Conservation (phyloP, 2,329 filamentous ascomycete genomes). For the Pyricularia sp. region DNA sequence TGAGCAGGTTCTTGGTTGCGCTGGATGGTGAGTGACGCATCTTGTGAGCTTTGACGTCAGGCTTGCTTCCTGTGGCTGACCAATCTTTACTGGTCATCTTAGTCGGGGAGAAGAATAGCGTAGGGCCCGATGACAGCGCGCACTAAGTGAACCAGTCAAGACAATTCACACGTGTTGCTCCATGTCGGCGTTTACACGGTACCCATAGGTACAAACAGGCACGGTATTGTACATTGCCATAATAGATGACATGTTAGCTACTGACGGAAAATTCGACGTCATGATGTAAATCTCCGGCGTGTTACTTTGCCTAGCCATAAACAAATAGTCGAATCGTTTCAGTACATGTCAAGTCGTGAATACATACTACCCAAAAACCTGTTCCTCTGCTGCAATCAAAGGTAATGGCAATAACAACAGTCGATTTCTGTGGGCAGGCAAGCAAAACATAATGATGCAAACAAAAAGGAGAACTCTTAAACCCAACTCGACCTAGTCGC, state of each 20-base stretch:
- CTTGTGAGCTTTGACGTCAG: background rate
- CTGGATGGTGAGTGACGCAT: conserved; percentile 48
- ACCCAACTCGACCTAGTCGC: background rate
- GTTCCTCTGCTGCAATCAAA: background rate
- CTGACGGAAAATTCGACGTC: background rate
- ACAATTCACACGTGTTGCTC: background rate
- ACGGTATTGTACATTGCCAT: background rate
- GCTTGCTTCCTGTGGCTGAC: background rate
- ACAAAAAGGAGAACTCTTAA: background rate
- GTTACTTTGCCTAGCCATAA: background rate
- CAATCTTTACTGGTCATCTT: conserved; percentile 12
- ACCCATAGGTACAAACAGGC: background rate
- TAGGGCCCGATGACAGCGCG: conserved; percentile 28
- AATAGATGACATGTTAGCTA: background rate
- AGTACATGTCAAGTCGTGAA: background rate
- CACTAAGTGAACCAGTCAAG: background rate
- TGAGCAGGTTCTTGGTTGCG: conserved; percentile 72
- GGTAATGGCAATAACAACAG: background rate
- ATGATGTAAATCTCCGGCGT: background rate
- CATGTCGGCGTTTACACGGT: background rate
- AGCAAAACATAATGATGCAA: background rate
- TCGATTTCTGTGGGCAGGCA: background rate
- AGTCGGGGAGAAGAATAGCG: conserved; percentile 46
- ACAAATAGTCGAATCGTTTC: background rate
- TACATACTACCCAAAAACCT: background rate